Evolutionary conservation across 805 yeast genomes (phyloP), one percentile per base, ranked within the genome.

Genomic region (Metschnikowia vanudenii): DNA sequence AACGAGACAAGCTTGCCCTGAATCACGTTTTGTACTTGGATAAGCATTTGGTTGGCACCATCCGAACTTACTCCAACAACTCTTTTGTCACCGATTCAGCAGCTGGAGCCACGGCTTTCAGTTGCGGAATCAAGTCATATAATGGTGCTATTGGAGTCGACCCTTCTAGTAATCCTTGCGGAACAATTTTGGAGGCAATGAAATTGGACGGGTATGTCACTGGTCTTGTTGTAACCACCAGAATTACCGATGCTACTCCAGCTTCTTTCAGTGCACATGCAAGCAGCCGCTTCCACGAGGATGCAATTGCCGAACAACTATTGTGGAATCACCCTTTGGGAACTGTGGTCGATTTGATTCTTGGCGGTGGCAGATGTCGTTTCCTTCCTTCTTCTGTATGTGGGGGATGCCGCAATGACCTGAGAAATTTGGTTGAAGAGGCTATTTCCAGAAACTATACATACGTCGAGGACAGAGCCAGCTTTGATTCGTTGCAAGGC

Each of bases 91-190:
- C 98, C 0, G 98, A 91, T 63, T 87, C 96, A 24, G 98, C 98
- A 11, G 98, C 98, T 2, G 97, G 97, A n/a, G 98, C 97, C 13
- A 89, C 96, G 13, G 97, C 96, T 1, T 91, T 90, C 59, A 75
- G 96, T 0, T 88, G 96, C 65, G 92, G 82, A 5, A 59, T 81
- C 57, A 91, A 91, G 69, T 71, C 90, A 4, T 89, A 88, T 67
- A 91, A 91, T 62, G 94, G 95, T 13, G 97, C 96, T 11, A 86
- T 91, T 62, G 96, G 89, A n/a, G 96, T 91, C n/a, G 77, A 78
- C 49, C 80, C 88, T 1, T 67, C 73, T 28, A 71, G 76, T 39
- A 54, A 59, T 13, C 96, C 97, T 5, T 86, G 96, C 61, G 97
- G 96, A 7, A 88, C 96, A 2, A 67, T 91, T 34, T 70, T 91